A percentile compares a stretch with the other conserved stretches of the same genome.
Evolutionary conservation across 108 stramenopile genomes (phyloP).

Genomic region (Skeletonema tropicum): DNA sequence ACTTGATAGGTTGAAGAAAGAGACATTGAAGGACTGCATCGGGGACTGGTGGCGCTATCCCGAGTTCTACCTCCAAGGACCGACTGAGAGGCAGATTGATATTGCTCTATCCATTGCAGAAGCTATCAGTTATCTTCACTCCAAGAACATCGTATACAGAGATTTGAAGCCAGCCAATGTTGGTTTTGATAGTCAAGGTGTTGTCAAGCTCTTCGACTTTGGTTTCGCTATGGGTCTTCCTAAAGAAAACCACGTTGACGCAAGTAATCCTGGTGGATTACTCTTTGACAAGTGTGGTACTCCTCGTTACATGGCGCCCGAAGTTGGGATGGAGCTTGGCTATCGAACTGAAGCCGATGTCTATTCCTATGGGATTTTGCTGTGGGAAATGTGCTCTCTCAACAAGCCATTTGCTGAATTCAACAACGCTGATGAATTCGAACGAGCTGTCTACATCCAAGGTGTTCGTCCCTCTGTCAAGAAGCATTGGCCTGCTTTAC

Average conservation of each 20-base stretch:
- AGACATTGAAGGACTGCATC: not conserved
- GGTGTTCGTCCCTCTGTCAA: conserved; percentile 41
- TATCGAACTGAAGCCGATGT: conserved; percentile 54
- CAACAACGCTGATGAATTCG: conserved; percentile 42
- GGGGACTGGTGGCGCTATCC: not conserved
- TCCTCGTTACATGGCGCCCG: conserved; percentile 43
- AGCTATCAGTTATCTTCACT: conserved; percentile 68
- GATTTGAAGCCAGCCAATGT: conserved; percentile 68
- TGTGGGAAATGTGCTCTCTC: conserved; percentile 59
- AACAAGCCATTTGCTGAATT: conserved; percentile 52
- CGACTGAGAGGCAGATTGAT: conserved; percentile 15
- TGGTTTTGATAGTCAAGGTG: conserved; percentile 49
- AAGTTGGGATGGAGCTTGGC: conserved; percentile 29
- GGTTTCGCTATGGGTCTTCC: conserved; percentile 53
- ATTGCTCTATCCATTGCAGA: conserved; percentile 41
- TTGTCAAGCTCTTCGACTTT: conserved; percentile 66
- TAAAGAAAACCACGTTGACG: conserved; percentile 8
- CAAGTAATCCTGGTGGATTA: conserved; percentile 11
- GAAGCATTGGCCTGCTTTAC: conserved; percentile 31
- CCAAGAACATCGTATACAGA: conserved; percentile 63
- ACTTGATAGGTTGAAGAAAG: conserved; percentile 6
- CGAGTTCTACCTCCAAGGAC: not conserved
- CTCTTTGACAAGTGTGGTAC: conserved; percentile 52
- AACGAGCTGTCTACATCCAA: conserved; percentile 37
- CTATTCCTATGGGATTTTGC: conserved; percentile 62